Evolutionary conservation across 2,329 filamentous ascomycete species (phyloP).

Genomic region (Ceratocystis diversiconidia): DNA sequence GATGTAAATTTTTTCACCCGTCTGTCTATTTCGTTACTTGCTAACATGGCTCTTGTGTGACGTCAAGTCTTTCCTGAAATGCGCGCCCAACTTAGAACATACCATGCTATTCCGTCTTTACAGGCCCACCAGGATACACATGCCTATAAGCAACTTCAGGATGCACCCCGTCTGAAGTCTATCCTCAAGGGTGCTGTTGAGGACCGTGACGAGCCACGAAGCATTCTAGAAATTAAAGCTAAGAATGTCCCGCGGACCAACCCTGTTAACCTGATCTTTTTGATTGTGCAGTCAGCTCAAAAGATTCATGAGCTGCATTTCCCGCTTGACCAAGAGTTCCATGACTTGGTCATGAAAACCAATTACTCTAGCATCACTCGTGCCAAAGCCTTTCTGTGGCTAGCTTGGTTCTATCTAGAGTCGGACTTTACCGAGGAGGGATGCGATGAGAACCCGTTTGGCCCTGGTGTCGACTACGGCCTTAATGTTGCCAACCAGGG

Average conservation of each 20-base stretch:
- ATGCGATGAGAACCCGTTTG: constrained; percentile 83
- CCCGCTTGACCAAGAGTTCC: constrained; percentile 71
- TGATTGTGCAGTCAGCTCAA: constrained; percentile 76
- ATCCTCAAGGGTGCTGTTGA: constrained; percentile 95
- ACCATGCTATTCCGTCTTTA: constrained; percentile 91
- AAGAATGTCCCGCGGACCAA: constrained; percentile 63
- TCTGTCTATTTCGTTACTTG: not conserved
- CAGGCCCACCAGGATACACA: constrained; percentile 91
- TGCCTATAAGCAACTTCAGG: constrained; percentile 94
- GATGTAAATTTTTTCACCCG: constrained; percentile 13
- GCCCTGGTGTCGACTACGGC: constrained; percentile 51
- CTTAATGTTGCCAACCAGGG: constrained; percentile 52
- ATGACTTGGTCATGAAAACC: constrained; percentile 88
- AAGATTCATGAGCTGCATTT: constrained; percentile 93
- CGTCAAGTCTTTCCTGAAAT: constrained; percentile 93
- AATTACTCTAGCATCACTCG: constrained; percentile 69
- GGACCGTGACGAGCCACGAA: constrained; percentile 69
- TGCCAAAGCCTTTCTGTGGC: constrained; percentile 81
- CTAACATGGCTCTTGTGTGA: not conserved
- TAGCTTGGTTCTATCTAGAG: constrained; percentile 99
- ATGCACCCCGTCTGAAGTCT: constrained; percentile 88
- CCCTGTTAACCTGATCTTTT: constrained; percentile 91
- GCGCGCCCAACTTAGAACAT: constrained; percentile 92
- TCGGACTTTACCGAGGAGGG: constrained; percentile 85
- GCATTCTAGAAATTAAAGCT: constrained; percentile 67